Evolutionary conservation across 768 basidiomycete genomes (phyloP).

Genomic region (Phaeolepiota aurea): DNA sequence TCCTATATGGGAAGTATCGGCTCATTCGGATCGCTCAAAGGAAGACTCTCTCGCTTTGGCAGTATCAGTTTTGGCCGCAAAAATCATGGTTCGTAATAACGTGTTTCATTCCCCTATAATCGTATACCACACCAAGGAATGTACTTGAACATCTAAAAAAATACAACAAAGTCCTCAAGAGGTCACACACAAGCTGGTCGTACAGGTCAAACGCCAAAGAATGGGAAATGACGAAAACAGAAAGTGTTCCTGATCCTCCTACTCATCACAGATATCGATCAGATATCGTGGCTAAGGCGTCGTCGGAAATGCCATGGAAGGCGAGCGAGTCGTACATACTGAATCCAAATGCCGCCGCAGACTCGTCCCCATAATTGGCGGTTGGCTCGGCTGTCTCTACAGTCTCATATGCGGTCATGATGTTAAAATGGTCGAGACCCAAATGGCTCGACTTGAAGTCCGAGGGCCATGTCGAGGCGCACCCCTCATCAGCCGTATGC

Average conservation of each 20-base stretch:
- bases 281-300: not conserved
- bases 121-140: not conserved
- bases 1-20: constrained; percentile 58
- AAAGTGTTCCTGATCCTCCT: not conserved
- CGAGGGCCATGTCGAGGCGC: not conserved
- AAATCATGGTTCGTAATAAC: constrained; percentile 5
- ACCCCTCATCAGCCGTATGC: not conserved
- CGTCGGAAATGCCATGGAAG: not conserved
- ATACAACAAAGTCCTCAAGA: too few relatives aligned
- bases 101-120: too few relatives aligned
- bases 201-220: not conserved
- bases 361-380: not conserved
- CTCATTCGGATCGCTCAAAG: constrained; percentile 57
- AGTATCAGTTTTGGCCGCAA: constrained; percentile 63
- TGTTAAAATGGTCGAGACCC: not conserved
- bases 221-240: not conserved
- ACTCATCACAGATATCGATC: not conserved
- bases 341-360: not conserved
- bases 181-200: too few relatives aligned
- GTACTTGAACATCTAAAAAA: too few relatives aligned
- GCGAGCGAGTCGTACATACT: not conserved
- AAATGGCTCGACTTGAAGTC: not conserved
- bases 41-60: constrained; percentile 69
- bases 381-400: not conserved
- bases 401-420: not conserved